These are phyloP conservation scores for Talaromyces marneffei DNA, from an alignment of 2,329 filamentous ascomycete species.

Conservation along the genomic window DNA sequence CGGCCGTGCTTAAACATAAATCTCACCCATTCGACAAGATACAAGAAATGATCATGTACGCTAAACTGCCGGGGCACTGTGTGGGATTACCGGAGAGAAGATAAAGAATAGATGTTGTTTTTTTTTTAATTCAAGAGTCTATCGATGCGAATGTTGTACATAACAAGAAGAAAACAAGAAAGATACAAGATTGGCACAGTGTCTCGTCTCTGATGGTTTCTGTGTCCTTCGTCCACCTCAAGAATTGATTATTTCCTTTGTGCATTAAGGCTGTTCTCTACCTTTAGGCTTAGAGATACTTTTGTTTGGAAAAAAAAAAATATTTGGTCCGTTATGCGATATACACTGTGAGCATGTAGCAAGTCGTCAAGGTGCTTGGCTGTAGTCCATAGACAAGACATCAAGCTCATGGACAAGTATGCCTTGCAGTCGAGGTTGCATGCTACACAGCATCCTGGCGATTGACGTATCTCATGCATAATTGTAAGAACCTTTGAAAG, in stretches of 20 bases:
- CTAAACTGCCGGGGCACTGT: neutral
- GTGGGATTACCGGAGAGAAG: neutral
- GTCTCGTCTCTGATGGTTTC: neutral
- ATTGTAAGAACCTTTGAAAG: no score
- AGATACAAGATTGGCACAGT: neutral
- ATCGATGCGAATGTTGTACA: neutral
- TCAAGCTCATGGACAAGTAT: neutral
- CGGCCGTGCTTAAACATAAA: conserved; percentile 25
- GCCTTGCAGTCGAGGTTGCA: neutral
- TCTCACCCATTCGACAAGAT: neutral
- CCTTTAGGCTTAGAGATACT: neutral
- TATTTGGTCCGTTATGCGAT: no score
- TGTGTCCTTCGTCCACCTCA: conserved; percentile 5
- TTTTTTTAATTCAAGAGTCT: no score
- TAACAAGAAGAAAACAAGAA: neutral
- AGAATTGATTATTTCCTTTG: conserved; percentile 7
- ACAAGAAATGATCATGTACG: conserved; percentile 5
- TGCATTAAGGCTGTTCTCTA: neutral
- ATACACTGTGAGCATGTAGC: no score
- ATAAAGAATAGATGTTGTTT: conserved; percentile 2
- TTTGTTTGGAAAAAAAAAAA: no score
- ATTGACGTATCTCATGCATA: neutral
- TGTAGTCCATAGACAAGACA: neutral
- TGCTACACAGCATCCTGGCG: neutral
- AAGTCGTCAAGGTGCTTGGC: no score